Percentiles rank a stretch among this genome's conserved stretches.
Evolutionary conservation across 1,284 basidiomycete species (phyloP).

Genomic region (Naganishia sp.): DNA sequence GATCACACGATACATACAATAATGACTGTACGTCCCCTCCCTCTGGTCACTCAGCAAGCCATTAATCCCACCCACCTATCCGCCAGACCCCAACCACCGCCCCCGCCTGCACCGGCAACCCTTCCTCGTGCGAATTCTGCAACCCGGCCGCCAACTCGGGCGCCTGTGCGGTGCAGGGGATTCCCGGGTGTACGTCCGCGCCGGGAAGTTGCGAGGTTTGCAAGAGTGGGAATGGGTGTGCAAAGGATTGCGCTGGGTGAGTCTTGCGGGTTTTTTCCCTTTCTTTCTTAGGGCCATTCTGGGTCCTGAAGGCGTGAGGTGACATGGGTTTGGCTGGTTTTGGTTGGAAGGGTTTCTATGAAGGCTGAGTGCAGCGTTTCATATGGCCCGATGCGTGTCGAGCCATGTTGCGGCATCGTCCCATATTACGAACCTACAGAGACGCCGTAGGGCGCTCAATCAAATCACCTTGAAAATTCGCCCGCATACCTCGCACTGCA

Average conservation of each 20-base stretch:
- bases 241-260: conserved; percentile 34
- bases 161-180: conserved; percentile 30
- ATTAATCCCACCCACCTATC: no score
- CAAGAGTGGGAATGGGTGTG: conserved; percentile 32
- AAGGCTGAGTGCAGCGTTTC: not conserved
- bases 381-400: not conserved
- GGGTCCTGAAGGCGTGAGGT: no score
- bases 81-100: conserved; percentile 18
- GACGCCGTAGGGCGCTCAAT: no score
- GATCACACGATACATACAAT: not conserved
- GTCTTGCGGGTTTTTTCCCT: not conserved
- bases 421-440: no score
- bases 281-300: not conserved
- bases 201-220: conserved; percentile 32
- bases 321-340: not conserved
- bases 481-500: not conserved
- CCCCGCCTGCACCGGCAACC: conserved; percentile 35
- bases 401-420: not conserved
- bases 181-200: conserved; percentile 32
- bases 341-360: not conserved
- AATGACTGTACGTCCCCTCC: not conserved
- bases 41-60: no score
- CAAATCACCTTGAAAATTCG: no score
- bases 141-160: conserved; percentile 29
- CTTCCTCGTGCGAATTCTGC: conserved; percentile 30